Conservation (phyloP, 805 yeast genomes). For the Zygoascus bituminiphila region DNA sequence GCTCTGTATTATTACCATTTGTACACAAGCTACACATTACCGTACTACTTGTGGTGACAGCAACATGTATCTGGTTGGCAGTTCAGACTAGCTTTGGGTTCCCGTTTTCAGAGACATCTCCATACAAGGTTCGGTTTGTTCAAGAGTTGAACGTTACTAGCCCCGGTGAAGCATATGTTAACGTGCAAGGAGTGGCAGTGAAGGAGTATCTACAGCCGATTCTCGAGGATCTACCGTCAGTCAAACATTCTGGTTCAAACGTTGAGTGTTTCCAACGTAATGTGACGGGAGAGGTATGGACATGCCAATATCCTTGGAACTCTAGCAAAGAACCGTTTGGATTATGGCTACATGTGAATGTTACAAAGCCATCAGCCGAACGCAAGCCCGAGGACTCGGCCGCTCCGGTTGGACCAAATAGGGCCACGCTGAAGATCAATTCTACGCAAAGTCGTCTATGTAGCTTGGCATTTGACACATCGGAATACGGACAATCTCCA, state of each 20-base stretch:
- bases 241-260: constrained; percentile 37
- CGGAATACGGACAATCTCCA: constrained; percentile 39
- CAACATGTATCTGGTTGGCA: constrained; percentile 34
- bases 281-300: neutral
- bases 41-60: constrained; percentile 35
- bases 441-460: constrained; percentile 61
- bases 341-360: neutral
- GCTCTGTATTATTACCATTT: constrained; percentile 56
- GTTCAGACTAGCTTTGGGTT: constrained; percentile 27
- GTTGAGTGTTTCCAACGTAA: neutral
- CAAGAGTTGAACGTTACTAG: constrained; percentile 48
- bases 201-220: constrained; percentile 31
- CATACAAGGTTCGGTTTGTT: constrained; percentile 64
- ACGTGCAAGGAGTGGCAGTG: constrained; percentile 42
- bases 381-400: neutral
- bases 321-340: neutral
- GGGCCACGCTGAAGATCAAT: constrained; percentile 51
- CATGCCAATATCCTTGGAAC: neutral
- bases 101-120: constrained; percentile 57
- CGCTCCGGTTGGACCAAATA: constrained; percentile 22
- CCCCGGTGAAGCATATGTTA: constrained; percentile 31
- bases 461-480: constrained; percentile 47
- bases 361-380: neutral
- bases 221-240: constrained; percentile 56
- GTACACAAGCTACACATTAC: constrained; percentile 55